Conservation (phyloP, 2,329 filamentous ascomycete genomes). For the Proliferodiscus dingleyae region DNA sequence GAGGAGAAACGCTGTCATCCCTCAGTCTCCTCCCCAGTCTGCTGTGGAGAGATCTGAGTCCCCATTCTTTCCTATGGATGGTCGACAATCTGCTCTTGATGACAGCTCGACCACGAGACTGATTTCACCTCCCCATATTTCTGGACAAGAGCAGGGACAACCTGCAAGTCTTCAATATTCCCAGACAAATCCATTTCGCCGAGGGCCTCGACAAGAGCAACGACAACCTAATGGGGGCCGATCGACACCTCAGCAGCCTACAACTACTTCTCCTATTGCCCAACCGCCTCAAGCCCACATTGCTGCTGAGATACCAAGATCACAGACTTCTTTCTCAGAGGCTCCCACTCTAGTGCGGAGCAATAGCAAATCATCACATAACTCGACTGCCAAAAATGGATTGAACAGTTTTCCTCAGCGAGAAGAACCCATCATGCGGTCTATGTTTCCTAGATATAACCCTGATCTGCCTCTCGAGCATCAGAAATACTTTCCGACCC, state of each 20-base stretch:
- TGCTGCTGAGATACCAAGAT: conserved; percentile 33
- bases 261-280: conserved; percentile 16
- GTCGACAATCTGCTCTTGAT: conserved; percentile 17
- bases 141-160: no score
- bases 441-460: conserved; percentile 74
- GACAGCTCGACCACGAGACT: conserved; percentile 9
- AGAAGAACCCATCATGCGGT: conserved; percentile 48
- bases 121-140: no score
- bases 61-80: conserved; percentile 16
- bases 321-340: conserved; percentile 48
- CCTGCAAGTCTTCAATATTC: no score
- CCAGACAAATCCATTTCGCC: no score
- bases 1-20: conserved; percentile 20
- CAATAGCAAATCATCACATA: conserved; percentile 46
- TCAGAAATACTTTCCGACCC: conserved; percentile 67
- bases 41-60: conserved; percentile 22
- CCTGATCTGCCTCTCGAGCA: conserved; percentile 59
- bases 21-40: conserved; percentile 21
- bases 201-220: conserved; percentile 3
- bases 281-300: conserved; percentile 25
- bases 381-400: conserved; percentile 51
- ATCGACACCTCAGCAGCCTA: neutral
- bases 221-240: neutral
- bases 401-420: conserved; percentile 27
- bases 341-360: conserved; percentile 45